Evolutionary conservation across 1,284 basidiomycete genomes (phyloP), one percentile per base, ranked within the genome.

Genomic region (Takashimella tepidaria): DNA sequence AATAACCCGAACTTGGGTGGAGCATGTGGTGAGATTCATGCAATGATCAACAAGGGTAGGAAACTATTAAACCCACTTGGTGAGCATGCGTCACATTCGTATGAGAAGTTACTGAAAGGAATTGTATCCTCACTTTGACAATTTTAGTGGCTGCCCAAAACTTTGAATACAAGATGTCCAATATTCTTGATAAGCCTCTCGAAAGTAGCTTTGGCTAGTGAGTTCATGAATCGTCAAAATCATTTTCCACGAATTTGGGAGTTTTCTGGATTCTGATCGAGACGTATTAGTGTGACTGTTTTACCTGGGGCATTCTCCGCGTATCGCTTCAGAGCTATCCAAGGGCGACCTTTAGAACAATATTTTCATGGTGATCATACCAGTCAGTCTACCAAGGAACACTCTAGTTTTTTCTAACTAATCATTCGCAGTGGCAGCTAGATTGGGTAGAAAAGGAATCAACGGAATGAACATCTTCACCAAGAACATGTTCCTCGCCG

Each of bases 281-380:
- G 3, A 16, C 10, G 11, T 2, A n/a, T n/a, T 44, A 74, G 72
- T 61, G 89, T 92, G 20, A 92, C 90, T 45, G 93, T 97, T 57
- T 78, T 98, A 54, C 95, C 95, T 47, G 93, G 93, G 70, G 93
- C 93, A 47, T 98, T 98, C 80, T 93, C 91, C 5, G 92, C 92
- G 5, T 98, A 98, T 72, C 84, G 91, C 25, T 98, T 79, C 76
- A 83, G 87, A 22, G 93, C 96, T 22, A 92, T 98, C 63, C 84
- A 86, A 58, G 95, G 95, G 1, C 81, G 89, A 8, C 93, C 95
- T 4, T 81, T 98, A 23, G 88, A 95, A 67, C 93, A 98, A 73
- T 98, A 98, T 78, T 98, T 98, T 81, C 93, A 98, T 68, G 95
- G 95, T 64, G 95, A 98, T 71, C 92, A 97, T 73, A 92, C 89